Base-by-base conservation (phyloP, 345 rosid species). In the Rhizophora apiculata region DNA sequence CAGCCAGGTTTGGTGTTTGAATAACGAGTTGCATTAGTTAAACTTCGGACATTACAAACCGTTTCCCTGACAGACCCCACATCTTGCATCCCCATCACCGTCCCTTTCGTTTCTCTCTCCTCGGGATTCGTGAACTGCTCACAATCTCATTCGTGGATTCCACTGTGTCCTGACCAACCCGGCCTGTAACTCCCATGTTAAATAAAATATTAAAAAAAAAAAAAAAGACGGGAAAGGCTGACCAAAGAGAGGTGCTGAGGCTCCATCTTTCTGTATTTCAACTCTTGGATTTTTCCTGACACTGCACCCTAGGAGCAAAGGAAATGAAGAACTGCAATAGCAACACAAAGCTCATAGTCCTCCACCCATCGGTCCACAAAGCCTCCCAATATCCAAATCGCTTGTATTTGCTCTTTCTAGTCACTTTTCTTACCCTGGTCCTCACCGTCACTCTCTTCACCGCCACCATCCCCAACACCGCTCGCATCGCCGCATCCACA, bases 361-460 rank as follows among this genome's bases (percentile, higher is more conserved):
- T 90, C 77, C 96, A 89, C 83, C 80, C 89, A 22, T 82, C 97
- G 0, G 54, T 87, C 76, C 84, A 89, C 72, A 91, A 87, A 65
- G 63, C 84, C 43, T 20, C 84, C 11, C 60, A 68, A 57, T 9
- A 76, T 37, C 55, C 84, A 76, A 87, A 82, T 83, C 84, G 87
- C 27, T 79, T 87, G 22, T 79, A 85, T 78, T 80, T 88, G 48
- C 76, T 88, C 72, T 87, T 89, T 75, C 74, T 87, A 76, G 67
- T 84, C 65, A 76, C 86, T 67, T 86, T 88, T 83, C 87, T 88
- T 82, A 75, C 94, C 11, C 49, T 93, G 27, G 77, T 79, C 80
- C 89, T 91, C 89, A 83, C 87, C 60, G 62, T 86, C 73, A 77
- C 96, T 56, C 85, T 89, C 76, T 82, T 88, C 84, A 80, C 84